Evolutionary conservation across 2,329 filamentous ascomycete genomes (phyloP).

Genomic region (Periconia sp.): DNA sequence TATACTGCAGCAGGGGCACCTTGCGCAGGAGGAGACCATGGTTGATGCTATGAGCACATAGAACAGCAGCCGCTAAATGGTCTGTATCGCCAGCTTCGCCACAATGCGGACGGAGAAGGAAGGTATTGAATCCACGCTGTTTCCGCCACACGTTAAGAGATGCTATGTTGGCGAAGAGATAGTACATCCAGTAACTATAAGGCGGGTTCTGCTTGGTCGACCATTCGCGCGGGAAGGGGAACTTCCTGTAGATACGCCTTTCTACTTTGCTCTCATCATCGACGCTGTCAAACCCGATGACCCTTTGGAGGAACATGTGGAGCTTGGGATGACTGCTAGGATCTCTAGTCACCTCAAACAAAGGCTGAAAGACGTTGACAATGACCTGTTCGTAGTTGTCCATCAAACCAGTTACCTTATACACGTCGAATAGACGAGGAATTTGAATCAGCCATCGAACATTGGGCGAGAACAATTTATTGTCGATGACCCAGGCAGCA

Average conservation of each 20-base stretch:
- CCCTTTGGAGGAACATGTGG: conserved; percentile 90
- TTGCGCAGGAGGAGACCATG: conserved; percentile 92
- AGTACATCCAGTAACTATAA: conserved; percentile 99
- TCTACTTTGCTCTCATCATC: conserved; percentile 98
- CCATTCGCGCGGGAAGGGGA: conserved; percentile 89
- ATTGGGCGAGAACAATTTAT: conserved; percentile 97
- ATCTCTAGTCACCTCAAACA: conserved; percentile 93
- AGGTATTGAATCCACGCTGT: conserved; percentile 92
- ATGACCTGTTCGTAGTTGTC: conserved; percentile 89
- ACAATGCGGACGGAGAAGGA: conserved; percentile 90
- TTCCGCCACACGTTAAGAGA: conserved; percentile 93
- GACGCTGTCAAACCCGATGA: conserved; percentile 96
- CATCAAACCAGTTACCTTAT: conserved; percentile 88
- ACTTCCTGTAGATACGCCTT: conserved; percentile 92
- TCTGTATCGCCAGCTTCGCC: conserved; percentile 97
- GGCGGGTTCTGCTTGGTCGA: conserved; percentile 92
- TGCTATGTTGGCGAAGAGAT: conserved; percentile 90
- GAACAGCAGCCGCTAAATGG: conserved; percentile 86
- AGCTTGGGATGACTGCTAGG: conserved; percentile 88
- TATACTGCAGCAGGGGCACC: conserved; percentile 91
- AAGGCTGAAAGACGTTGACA: conserved; percentile 86
- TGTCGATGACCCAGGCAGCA: conserved; percentile 95
- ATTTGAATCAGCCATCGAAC: conserved; percentile 97
- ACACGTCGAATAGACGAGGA: conserved; percentile 92
- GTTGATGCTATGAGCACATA: conserved; percentile 96